These are phyloP conservation scores for Nicotiana tabacum DNA, from an alignment of 257 asterid genomes.

Conservation along the genomic window DNA sequence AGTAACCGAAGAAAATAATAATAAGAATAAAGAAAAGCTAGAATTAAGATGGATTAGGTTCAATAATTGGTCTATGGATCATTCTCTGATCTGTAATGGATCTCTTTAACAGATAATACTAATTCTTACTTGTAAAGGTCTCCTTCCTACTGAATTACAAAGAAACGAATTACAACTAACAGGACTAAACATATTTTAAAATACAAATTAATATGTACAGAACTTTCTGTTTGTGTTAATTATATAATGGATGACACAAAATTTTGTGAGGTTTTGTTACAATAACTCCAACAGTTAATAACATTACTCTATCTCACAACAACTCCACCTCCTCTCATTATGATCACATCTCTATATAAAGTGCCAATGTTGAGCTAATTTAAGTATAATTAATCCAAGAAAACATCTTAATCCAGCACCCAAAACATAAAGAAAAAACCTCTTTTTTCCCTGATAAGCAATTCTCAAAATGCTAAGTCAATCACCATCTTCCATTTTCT, in stretches of 20 bases:
- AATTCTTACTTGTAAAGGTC: neutral
- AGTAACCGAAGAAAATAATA: too few species aligned
- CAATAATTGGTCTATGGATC: neutral
- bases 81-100: neutral
- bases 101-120: neutral
- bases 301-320: slow-evolving; percentile 1
- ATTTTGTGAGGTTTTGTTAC: neutral
- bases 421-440: neutral
- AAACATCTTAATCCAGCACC: neutral
- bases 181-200: neutral
- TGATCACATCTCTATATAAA: slow-evolving; percentile 4
- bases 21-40: neutral
- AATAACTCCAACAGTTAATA: neutral
- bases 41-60: slow-evolving; percentile 4
- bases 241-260: neutral
- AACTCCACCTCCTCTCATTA: slow-evolving; percentile 14
- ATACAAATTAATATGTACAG: neutral
- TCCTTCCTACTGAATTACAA: neutral
- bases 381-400: neutral
- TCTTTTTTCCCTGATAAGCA: neutral
- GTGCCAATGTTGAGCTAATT: neutral
- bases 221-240: neutral
- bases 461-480: slow-evolving; percentile 36
- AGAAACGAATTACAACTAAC: neutral
- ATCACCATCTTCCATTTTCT: slow-evolving; percentile 15